Base-by-base conservation (phyloP, 345 rosid species). In the Toxicodendron radicans region DNA sequence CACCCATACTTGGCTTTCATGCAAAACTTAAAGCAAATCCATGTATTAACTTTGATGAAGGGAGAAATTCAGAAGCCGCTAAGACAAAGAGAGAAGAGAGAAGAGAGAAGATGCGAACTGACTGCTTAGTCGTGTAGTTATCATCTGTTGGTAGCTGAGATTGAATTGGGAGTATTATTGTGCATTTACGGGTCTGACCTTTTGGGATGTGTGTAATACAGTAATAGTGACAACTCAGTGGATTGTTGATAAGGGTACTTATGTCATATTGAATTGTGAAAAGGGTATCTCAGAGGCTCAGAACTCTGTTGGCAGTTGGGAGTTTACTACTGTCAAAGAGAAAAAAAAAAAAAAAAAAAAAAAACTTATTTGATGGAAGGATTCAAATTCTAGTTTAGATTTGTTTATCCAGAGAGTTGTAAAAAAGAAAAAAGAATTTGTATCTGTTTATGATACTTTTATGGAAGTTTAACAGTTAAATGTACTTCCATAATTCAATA, bases 21-120 rank as follows among this genome's bases (percentile, higher is more conserved):
- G 64, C 68, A 73, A 20, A 73, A 20, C 78, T 73, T 80, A 72
- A 72, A 76, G 54, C 63, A 76, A 81, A 71, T 76, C 77, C 93
- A 86, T 87, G 3, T 38, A 21, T 51, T 9, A 8, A 54, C 14
- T 58, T 32, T 32, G 58, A 45, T 57, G 71, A 73, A 70, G 58
- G 62, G 63, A 75, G 8, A 41, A 58, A 2, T 23, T 57, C 4
- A 11, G 30, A 4, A 2, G 32, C 27, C 14, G 8, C 27, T 3
- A 8, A 21, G 14, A 58, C 18, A 14, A 7, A 48, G 10, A 75
- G 43, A 70, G n/a, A n/a, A n/a, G n/a, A n/a, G n/a, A n/a, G n/a
- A n/a, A n/a, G n/a, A 78, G 63, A 41, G 71, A 77, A 64, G 2
- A 72, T 60, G 74, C 49, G 0, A 70, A 58, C 58, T 8, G 61